Evolutionary conservation across 2,329 filamentous ascomycete genomes (phyloP), one percentile per base, ranked within the genome.

Genomic region (Fusarium coicis): DNA sequence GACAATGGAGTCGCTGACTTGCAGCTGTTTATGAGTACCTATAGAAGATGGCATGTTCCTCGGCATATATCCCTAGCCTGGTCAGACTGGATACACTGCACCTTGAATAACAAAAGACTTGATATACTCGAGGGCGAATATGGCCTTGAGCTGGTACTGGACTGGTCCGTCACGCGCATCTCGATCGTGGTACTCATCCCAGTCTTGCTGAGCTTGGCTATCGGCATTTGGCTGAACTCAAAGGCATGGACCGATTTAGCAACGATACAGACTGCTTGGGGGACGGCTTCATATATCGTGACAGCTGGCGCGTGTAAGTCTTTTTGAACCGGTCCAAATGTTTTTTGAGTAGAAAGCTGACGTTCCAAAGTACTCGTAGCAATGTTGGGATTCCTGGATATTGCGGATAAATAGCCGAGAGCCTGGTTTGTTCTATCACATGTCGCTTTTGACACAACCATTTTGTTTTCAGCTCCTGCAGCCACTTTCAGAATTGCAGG

Each of bases 21-120:
- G 4, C 42, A 60, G 19, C 36, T 59, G 1, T 14, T 49, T 0
- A 14, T 36, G 42, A 34, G 3, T 4, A 7, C 42, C 1, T 63
- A 36, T 10, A 40, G 9, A 16, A 7, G 4, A 6, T 60, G 53
- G 54, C n/a, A 36, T 15, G 12, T 63, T 8, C 36, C 54, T 7
- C 11, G 19, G 0, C 34, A 60, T 14, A 9, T 42, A 0, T 37
- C 54, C 3, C 0, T 44, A 3, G 34, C 53, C 1, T 63, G 53
- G 53, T 28, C 53, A 9, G 40, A 63, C 5, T 63, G 42, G 59
- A 47, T 46, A 2, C 40, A 62, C 11, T 34, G 21, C 3, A 63
- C 60, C 0, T 1, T 60, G 4, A 63, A 60, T 2, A 47, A 63
- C 0, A 11, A 19, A 1, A 28, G n/a, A 2, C 54, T 49, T 0